Evolutionary conservation across 805 yeast species (phyloP).

Genomic region (Schwanniomyces vanrijiae): DNA sequence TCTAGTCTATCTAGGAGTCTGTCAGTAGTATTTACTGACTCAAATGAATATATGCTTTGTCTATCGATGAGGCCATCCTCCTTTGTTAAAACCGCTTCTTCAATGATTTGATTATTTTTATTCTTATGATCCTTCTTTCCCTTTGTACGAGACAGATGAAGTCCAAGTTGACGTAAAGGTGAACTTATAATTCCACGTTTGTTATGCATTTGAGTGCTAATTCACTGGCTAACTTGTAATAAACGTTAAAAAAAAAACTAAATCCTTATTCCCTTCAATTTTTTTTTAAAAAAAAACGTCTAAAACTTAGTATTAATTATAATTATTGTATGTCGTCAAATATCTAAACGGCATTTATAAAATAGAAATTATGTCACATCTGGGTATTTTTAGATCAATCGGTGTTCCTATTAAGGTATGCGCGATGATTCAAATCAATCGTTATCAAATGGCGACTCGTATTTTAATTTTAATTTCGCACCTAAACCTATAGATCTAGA

Average conservation of each 20-base stretch:
- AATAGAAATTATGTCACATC: neutral
- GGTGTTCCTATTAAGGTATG: neutral
- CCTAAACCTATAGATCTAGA: too few species aligned
- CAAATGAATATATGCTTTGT: conserved; percentile 43
- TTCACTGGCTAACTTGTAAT: too few species aligned
- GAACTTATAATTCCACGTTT: conserved; percentile 11
- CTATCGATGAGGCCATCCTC: conserved; percentile 17
- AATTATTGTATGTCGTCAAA: too few species aligned
- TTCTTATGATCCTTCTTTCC: neutral
- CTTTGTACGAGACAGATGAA: conserved; percentile 16
- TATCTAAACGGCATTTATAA: neutral
- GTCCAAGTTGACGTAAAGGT: conserved; percentile 22
- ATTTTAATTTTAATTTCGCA: too few species aligned
- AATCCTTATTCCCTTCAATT: neutral
- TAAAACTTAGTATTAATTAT: neutral
- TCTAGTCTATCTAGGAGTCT: conserved; percentile 39
- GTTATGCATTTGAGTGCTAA: neutral
- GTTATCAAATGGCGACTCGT: neutral
- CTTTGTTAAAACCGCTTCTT: neutral
- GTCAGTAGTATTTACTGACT: conserved; percentile 44
- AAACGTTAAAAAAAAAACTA: neutral
- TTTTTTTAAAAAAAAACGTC: too few species aligned
- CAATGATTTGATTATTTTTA: neutral
- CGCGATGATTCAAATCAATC: neutral
- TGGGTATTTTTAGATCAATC: neutral